phyloP scores from a whole-genome alignment of 768 basidiomycete genomes.

The Lactifluus piperatus region DNA sequence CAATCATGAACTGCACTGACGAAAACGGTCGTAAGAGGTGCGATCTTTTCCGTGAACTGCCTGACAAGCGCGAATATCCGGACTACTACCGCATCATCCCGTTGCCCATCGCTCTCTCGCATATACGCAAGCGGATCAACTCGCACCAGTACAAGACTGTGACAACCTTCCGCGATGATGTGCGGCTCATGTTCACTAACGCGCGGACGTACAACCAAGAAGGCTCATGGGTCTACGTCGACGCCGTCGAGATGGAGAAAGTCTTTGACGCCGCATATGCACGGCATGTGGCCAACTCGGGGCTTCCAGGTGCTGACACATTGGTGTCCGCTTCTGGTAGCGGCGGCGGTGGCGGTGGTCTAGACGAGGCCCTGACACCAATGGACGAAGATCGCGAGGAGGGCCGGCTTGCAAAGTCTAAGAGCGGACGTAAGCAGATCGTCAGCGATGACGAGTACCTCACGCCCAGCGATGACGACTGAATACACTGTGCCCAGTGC shows the following conservation, averaged over 20 bases:
- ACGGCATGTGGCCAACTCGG: constrained; percentile 53
- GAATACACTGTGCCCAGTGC: constrained; percentile 8
- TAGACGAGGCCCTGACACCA: constrained; percentile 65
- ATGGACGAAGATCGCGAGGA: constrained; percentile 59
- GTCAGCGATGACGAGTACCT: constrained; percentile 59
- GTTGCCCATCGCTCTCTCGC: constrained; percentile 80
- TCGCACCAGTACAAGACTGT: constrained; percentile 67
- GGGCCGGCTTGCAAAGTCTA: constrained; percentile 53
- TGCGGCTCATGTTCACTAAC: constrained; percentile 89
- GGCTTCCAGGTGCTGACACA: constrained; percentile 63
- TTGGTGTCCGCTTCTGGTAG: constrained; percentile 35
- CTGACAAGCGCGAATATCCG: constrained; percentile 79
- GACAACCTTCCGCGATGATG: constrained; percentile 64
- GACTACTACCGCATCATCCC: constrained; percentile 89
- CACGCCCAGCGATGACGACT: constrained; percentile 71
- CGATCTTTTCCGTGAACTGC: constrained; percentile 83
- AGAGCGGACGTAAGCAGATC: constrained; percentile 60
- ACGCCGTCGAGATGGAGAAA: constrained; percentile 92
- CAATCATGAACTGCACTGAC: constrained; percentile 65
- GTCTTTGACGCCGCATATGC: constrained; percentile 69
- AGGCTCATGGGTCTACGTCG: constrained; percentile 90
- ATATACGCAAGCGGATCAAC: constrained; percentile 70
- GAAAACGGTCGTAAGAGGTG: constrained; percentile 70
- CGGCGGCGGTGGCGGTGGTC: constrained; percentile 41
- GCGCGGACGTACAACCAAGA: constrained; percentile 92